Evolutionary conservation across 2,329 filamentous ascomycete genomes (phyloP), one percentile per base, ranked within the genome.

Genomic region (Colletotrichum higginsianum): DNA sequence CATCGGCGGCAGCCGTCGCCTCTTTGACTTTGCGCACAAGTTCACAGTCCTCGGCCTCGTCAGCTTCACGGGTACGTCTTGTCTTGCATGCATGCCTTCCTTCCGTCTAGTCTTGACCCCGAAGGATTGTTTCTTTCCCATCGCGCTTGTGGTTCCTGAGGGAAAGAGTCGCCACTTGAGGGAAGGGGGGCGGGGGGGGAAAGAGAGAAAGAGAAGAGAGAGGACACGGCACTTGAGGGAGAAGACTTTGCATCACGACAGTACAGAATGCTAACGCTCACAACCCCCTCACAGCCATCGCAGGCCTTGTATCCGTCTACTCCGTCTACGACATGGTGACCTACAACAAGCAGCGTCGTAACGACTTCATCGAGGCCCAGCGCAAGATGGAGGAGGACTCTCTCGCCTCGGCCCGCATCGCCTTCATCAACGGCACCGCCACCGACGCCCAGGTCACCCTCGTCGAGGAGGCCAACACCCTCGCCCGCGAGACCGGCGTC

Each of bases 291-390:
- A 64, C 71, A 90, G 88, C 83, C 61, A 82, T 90, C 72, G 88
- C 88, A 72, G 84, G 85, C 74, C 82, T 90, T 38, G 83, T 89
- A 50, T 90, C 87, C 66, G 81, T 86, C 73, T 91, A 90, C 83
- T 89, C 89, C 46, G 86, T 88, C 21, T 86, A 84, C 82, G 89
- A 91, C 80, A 91, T 91, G 89, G 83, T 90, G 72, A 83, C 84
- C 65, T 87, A 88, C 80, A 91, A 91, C 84, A 86, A 86, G 76
- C 86, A 87, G 81, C 88, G 88, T 76, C 88, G 88, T 77, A 82
- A 81, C 77, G 89, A 91, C 79, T 91, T 89, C 83, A 77, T 87
- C 76, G 85, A 87, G 70, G 83, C 87, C 66, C 88, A 90, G 77
- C 84, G 84, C 79, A 82, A 85, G 72, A 82, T 90, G 77, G 84